Conservation (phyloP, 176 grass and related monocot species). For the Avena insularis region DNA sequence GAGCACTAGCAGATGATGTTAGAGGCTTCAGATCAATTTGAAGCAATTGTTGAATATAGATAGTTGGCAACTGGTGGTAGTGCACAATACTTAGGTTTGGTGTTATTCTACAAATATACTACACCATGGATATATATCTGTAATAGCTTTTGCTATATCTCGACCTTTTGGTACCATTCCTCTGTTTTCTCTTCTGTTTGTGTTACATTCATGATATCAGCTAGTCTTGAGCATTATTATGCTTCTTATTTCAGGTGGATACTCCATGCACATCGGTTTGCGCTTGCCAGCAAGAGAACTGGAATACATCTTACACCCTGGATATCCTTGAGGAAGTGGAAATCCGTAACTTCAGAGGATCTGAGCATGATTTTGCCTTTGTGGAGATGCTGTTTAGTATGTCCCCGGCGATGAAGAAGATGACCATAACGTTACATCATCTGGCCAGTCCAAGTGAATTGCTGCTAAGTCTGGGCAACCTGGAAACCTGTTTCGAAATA, state of each 20-base stretch:
- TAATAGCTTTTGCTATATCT: neutral
- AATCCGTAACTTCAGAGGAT: constrained; percentile 33
- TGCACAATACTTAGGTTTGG: neutral
- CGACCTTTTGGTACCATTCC: neutral
- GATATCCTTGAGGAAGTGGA: constrained; percentile 22
- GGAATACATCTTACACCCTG: constrained; percentile 16
- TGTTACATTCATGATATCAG: neutral
- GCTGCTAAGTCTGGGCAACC: neutral
- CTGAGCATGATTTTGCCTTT: constrained; percentile 21
- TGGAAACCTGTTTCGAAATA: constrained; percentile 1
- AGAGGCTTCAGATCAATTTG: neutral
- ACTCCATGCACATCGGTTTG: neutral
- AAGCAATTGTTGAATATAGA: neutral
- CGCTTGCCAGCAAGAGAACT: constrained; percentile 21
- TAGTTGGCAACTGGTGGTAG: neutral
- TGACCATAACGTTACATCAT: constrained; percentile 15
- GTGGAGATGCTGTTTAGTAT: neutral
- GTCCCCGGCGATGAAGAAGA: neutral
- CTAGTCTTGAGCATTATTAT: neutral
- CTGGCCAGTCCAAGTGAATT: constrained; percentile 14
- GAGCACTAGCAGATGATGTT: neutral
- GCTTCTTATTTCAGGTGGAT: constrained; percentile 26
- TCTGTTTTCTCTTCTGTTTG: constrained; percentile 21
- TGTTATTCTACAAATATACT: neutral
- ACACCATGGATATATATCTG: neutral